Conservation (phyloP, 352 stramenopile species). For the Globisporangium parvum region DNA sequence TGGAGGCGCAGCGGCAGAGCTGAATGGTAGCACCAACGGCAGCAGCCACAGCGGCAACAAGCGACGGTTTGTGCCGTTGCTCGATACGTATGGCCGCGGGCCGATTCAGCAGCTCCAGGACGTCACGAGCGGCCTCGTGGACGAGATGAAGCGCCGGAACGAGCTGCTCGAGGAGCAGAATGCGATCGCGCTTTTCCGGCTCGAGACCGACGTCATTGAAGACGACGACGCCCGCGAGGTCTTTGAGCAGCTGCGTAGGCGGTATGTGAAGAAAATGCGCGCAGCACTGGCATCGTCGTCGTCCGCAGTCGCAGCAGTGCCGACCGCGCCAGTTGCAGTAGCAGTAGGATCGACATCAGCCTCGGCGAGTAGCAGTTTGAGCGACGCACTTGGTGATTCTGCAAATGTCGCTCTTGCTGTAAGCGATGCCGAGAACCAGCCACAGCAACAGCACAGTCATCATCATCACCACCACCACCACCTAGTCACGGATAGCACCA, state of each 20-base stretch:
- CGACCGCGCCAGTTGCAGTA: background rate
- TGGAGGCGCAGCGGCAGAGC: background rate
- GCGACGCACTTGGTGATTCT: constrained; percentile 1
- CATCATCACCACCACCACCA: background rate
- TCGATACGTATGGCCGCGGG: constrained; percentile 3
- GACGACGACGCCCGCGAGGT: constrained; percentile 45
- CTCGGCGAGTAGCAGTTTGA: background rate
- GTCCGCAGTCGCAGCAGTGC: background rate
- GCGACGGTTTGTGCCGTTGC: constrained; percentile 6
- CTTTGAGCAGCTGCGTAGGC: constrained; percentile 38
- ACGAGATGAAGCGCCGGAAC: constrained; percentile 54
- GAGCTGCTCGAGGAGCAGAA: constrained; percentile 75
- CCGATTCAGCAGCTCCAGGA: constrained; percentile 22
- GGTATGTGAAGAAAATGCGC: constrained; percentile 53
- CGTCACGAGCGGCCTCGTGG: constrained; percentile 29
- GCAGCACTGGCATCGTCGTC: constrained; percentile 5
- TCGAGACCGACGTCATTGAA: constrained; percentile 40
- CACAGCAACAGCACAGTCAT: no score
- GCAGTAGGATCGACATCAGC: background rate
- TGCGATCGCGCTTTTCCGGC: constrained; percentile 51
- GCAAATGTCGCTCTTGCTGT: background rate
- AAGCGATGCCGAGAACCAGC: no score
- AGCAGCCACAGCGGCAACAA: background rate
- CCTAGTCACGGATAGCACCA: background rate
- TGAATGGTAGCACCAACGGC: background rate